Base-by-base conservation (phyloP, 306 rosid species). In the Vachellia collinsii region DNA sequence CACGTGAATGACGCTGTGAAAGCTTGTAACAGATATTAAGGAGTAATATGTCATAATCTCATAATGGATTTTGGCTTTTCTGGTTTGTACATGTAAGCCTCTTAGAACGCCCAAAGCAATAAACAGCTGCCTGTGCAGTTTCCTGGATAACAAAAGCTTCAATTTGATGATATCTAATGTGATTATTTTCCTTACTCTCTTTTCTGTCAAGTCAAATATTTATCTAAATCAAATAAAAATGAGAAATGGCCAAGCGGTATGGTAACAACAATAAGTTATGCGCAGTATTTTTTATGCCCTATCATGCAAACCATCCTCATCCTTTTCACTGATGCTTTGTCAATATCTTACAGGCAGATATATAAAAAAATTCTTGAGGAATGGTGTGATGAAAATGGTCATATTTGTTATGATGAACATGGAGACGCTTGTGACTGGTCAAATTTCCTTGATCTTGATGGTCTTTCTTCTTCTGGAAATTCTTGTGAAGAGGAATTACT, bases 401-500 rank as follows among this genome's bases (percentile, higher is more conserved):
- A 81, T 42, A 68, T 88, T 70, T 87, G 86, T 87, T 84, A 85
- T 80, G 97, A 86, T 80, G 93, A 89, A 59, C 92, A 83, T 79
- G 94, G 92, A 41, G 92, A 88, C 74, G 83, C 89, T n/a, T 85
- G 88, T 65, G 90, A 88, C 86, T 90, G 94, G 87, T 89, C 98
- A 38, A 85, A 89, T 86, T 86, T 91, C 79, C 82, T 90, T 71
- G 93, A 95, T 79, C 78, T 77, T 41, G 97, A 88, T 59, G 91
- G 97, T 97, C 87, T 93, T 82, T 93, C 99, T 76, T 86, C 99
- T 12, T 91, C 98, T 14, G 98, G 87, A 86, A 93, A 90, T 87
- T 93, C 99, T 46, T 88, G 92, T 84, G 98, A 94, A 90, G 97
- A 92, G 76, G 99, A 93, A 66, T 61, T 79, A 54, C 83, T 78